Evolutionary conservation across 108 stramenopile species (phyloP).

Genomic region (Nitzschia inconspicua): DNA sequence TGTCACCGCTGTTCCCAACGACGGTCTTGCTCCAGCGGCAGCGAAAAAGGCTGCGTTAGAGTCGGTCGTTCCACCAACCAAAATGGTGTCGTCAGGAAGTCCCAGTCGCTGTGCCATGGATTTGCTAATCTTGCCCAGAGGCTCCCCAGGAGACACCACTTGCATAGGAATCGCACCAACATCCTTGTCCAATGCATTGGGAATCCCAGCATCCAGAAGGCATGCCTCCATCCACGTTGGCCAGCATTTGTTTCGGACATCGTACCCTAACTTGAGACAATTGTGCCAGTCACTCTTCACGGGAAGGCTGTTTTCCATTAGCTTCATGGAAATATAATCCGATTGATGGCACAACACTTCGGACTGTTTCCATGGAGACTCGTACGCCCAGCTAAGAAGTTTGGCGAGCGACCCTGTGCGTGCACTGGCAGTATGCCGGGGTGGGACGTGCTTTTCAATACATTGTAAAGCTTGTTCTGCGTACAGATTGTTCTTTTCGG

Average conservation of each 20-base stretch:
- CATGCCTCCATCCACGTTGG: constrained; percentile 66
- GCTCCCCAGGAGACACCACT: constrained; percentile 72
- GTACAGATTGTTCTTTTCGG: neutral
- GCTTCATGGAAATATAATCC: constrained; percentile 77
- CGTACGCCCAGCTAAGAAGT: constrained; percentile 80
- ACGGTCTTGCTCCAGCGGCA: constrained; percentile 40
- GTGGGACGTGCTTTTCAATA: constrained; percentile 71
- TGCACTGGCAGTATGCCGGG: constrained; percentile 73
- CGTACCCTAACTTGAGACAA: constrained; percentile 88
- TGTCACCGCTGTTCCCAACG: constrained; percentile 82
- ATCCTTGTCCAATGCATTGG: neutral
- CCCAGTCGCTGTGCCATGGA: constrained; percentile 50
- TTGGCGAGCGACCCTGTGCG: constrained; percentile 88
- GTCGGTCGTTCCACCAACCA: constrained; percentile 93
- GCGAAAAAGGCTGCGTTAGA: constrained; percentile 94
- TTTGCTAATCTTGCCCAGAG: constrained; percentile 64
- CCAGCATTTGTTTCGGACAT: constrained; percentile 68
- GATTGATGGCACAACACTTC: constrained; percentile 89
- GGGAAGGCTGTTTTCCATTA: constrained; percentile 31
- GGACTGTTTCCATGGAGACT: constrained; percentile 43
- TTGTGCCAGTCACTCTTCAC: constrained; percentile 90
- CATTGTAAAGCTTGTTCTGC: constrained; percentile 44
- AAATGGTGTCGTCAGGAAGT: constrained; percentile 40
- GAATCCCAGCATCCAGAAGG: constrained; percentile 48
- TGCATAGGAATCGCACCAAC: constrained; percentile 42